A percentile compares a stretch with the other conserved stretches of the same genome.
Evolutionary conservation across 169 alveolate genomes (phyloP).

Genomic region (Toxoplasma gondii): DNA sequence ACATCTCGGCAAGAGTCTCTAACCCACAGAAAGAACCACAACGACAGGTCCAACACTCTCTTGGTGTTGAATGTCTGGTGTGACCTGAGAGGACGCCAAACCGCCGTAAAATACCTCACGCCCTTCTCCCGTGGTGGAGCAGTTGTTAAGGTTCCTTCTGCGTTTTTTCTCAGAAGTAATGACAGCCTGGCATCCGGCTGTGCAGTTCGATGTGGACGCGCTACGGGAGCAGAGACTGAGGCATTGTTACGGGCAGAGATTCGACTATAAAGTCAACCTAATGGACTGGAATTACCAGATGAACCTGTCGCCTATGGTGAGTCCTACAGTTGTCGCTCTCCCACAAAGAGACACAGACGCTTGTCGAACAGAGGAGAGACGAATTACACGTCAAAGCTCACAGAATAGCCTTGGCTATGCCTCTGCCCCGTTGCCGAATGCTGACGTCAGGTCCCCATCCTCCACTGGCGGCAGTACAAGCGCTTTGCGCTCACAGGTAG

Average conservation of each 20-base stretch:
- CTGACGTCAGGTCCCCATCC: constrained; percentile 20
- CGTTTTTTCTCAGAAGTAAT: background rate
- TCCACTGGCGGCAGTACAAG: constrained; percentile 79
- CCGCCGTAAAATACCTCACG: too few species aligned
- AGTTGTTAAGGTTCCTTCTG: background rate
- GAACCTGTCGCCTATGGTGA: constrained; percentile 42
- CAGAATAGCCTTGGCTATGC: background rate
- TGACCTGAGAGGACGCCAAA: too few species aligned
- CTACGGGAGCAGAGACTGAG: constrained; percentile 85
- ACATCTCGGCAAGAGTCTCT: too few species aligned
- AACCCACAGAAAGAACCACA: too few species aligned
- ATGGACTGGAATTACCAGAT: constrained; percentile 86
- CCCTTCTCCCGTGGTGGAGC: too few species aligned
- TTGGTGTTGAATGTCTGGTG: too few species aligned
- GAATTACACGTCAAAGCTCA: background rate
- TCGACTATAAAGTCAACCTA: constrained; percentile 83
- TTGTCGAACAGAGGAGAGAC: background rate
- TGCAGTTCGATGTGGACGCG: constrained; percentile 79
- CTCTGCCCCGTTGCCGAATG: too few species aligned
- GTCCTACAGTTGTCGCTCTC: background rate
- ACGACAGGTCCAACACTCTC: too few species aligned
- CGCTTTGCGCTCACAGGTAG: constrained; percentile 63
- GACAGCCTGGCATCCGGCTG: constrained; percentile 73
- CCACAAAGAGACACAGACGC: too few species aligned
- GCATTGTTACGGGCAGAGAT: constrained; percentile 79